Evolutionary conservation across 306 rosid genomes (phyloP).

Genomic region (Cucumis melo): DNA sequence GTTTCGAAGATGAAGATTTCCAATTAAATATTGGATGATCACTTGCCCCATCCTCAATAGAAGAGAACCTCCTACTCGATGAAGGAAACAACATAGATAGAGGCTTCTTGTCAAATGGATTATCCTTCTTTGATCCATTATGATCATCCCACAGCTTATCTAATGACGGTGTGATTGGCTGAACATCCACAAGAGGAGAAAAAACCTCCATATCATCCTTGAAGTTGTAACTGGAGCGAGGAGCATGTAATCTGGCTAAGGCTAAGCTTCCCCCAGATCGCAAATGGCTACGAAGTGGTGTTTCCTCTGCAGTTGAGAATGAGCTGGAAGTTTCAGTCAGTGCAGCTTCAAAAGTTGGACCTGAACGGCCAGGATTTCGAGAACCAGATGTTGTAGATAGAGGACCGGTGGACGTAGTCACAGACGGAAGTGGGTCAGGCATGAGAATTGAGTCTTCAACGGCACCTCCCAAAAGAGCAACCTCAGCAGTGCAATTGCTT

Average conservation of each 20-base stretch:
- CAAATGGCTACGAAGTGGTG: constrained; percentile 62
- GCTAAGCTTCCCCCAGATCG: constrained; percentile 68
- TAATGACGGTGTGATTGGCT: constrained; percentile 70
- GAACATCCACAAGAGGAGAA: constrained; percentile 98
- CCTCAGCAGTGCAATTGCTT: constrained; percentile 61
- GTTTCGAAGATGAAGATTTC: constrained; percentile 58
- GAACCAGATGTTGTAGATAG: constrained; percentile 44
- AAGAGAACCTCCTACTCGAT: constrained; percentile 52
- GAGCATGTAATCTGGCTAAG: constrained; percentile 65
- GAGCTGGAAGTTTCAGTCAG: constrained; percentile 33
- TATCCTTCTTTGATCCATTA: constrained; percentile 60
- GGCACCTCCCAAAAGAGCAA: constrained; percentile 76
- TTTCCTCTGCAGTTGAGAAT: constrained; percentile 50
- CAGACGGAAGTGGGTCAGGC: constrained; percentile 97
- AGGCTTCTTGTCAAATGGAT: constrained; percentile 63
- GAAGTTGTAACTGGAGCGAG: constrained; percentile 64
- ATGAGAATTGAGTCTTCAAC: constrained; percentile 91
- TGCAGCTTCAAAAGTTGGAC: constrained; percentile 45
- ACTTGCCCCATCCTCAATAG: constrained; percentile 40
- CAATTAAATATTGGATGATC: constrained; percentile 82
- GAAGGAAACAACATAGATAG: constrained; percentile 53
- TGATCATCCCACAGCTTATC: constrained; percentile 74
- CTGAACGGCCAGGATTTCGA: constrained; percentile 54
- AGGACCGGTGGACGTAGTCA: constrained; percentile 49
- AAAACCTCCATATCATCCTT: constrained; percentile 99